phyloP scores from a whole-genome alignment of 306 rosid species.

The Quercus rubra region DNA sequence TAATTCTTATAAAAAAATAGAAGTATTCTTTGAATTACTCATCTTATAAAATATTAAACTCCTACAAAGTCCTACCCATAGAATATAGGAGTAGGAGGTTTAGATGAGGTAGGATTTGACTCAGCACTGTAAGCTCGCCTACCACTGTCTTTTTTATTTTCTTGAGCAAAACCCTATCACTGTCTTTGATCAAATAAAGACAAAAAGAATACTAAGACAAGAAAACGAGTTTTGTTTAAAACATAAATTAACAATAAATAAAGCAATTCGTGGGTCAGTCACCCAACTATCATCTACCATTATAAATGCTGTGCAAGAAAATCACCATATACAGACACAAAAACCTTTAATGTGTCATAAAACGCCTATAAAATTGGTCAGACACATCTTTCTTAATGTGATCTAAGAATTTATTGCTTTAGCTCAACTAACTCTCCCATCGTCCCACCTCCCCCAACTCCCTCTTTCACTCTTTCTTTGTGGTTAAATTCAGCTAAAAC shows the following conservation, averaged over 20 bases:
- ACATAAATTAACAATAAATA: neutral
- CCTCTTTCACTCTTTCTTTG: neutral
- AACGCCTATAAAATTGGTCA: conserved; percentile 22
- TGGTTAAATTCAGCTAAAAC: conserved; percentile 6
- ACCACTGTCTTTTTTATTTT: too few relatives aligned
- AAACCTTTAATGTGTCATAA: conserved; percentile 20
- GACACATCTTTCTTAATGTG: conserved; percentile 1
- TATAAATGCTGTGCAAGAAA: conserved; percentile 34
- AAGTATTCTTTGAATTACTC: too few relatives aligned
- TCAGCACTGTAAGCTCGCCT: too few relatives aligned
- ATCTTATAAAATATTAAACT: too few relatives aligned
- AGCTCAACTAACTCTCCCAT: conserved; percentile 38
- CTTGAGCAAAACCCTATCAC: too few relatives aligned
- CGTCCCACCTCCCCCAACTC: conserved; percentile 17
- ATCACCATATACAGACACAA: conserved; percentile 2
- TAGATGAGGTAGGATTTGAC: too few relatives aligned
- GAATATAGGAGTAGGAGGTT: too few relatives aligned
- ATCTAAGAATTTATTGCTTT: conserved; percentile 47
- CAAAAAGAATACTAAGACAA: neutral
- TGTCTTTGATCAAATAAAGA: neutral
- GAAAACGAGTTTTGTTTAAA: too few relatives aligned
- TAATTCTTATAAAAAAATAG: too few relatives aligned
- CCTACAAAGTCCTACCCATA: too few relatives aligned
- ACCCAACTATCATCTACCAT: conserved; percentile 42
- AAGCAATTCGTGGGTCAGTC: conserved; percentile 5